These are phyloP conservation scores for Mercurialis annua DNA, from an alignment of 345 rosid species.

Conservation along the genomic window DNA sequence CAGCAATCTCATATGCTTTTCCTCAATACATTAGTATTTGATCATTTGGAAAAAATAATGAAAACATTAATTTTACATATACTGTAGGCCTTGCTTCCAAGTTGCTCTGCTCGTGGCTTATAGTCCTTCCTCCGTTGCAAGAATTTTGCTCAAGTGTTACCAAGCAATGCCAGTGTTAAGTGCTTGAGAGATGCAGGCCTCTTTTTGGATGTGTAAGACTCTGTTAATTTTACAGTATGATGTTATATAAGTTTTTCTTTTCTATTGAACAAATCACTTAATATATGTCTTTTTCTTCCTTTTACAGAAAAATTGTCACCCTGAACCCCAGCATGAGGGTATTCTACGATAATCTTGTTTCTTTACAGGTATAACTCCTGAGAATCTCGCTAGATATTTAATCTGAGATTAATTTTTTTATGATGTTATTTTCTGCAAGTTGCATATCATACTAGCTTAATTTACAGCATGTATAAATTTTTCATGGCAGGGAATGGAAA, in stretches of 20 bases:
- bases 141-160: conserved; percentile 53
- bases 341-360: conserved; percentile 50
- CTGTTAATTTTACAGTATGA: too few species aligned
- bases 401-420: too few species aligned
- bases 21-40: too few species aligned
- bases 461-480: conserved; percentile 8
- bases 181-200: conserved; percentile 97
- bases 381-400: conserved; percentile 1
- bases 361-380: conserved; percentile 48
- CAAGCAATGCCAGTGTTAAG: conserved; percentile 61
- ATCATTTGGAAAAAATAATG: neutral
- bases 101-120: conserved; percentile 98
- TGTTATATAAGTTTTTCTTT: neutral
- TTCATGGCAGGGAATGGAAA: conserved; percentile 55
- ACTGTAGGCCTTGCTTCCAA: conserved; percentile 83
- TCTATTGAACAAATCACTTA: too few species aligned
- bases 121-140: conserved; percentile 77
- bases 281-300: conserved; percentile 4
- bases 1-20: neutral
- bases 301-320: conserved; percentile 62
- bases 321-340: conserved; percentile 61
- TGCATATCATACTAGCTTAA: neutral
- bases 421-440: too few species aligned
- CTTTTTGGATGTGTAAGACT: conserved; percentile 73
- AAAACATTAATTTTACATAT: neutral